Percentiles rank a stretch among this genome's conserved stretches.
Evolutionary conservation across 2,329 filamentous ascomycete species (phyloP).

Genomic region (Alternaria metachromatica): DNA sequence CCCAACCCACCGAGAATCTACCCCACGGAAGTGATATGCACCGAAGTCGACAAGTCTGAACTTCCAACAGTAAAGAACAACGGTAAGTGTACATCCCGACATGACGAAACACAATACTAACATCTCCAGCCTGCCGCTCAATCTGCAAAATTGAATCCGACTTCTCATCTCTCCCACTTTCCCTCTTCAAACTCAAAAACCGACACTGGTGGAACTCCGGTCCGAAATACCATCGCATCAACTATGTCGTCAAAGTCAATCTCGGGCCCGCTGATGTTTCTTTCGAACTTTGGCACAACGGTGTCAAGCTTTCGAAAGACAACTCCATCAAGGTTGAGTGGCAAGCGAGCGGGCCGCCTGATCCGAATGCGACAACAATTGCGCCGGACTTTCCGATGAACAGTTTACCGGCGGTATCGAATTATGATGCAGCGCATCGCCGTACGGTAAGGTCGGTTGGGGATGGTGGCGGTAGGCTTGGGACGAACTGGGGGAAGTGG

Average conservation of each 20-base stretch:
- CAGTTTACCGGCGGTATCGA: not conserved
- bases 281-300: conserved; percentile 32
- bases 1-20: conserved; percentile 27
- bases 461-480: not conserved
- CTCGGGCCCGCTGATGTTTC: conserved; percentile 27
- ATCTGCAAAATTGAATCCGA: conserved; percentile 30
- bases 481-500: not conserved
- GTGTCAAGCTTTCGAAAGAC: conserved; percentile 27
- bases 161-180: conserved; percentile 18
- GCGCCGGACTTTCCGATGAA: conserved; percentile 10
- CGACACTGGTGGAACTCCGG: conserved; percentile 30
- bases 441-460: not conserved
- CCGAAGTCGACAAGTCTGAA: conserved; percentile 21
- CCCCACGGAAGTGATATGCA: conserved; percentile 27
- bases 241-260: conserved; percentile 27
- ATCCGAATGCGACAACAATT: not conserved
- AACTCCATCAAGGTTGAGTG: conserved; percentile 31
- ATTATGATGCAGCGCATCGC: not conserved
- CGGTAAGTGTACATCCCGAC: conserved; percentile 1
- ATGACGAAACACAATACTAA: not conserved
- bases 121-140: conserved; percentile 15
- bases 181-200: conserved; percentile 30
- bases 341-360: conserved; percentile 20
- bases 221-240: conserved; percentile 24
- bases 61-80: conserved; percentile 18